phyloP scores from a whole-genome alignment of 768 basidiomycete species.

The Phlegmacium glaucopus region DNA sequence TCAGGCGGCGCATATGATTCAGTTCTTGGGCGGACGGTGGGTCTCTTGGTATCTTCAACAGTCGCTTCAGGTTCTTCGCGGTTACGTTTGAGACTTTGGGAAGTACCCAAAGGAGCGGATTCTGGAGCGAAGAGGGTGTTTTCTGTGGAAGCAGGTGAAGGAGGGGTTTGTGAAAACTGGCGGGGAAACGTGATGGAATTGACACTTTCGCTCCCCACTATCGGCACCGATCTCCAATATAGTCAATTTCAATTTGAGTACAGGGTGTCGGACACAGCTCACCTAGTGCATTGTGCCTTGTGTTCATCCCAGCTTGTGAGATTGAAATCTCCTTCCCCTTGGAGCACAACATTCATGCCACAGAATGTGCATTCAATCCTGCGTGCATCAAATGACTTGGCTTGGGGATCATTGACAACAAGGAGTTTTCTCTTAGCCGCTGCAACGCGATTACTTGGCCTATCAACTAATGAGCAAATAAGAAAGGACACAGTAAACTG shows the following conservation, averaged over 20 bases:
- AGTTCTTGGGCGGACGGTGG: slow-evolving; percentile 49
- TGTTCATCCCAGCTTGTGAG: slow-evolving; percentile 61
- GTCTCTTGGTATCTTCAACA: slow-evolving; percentile 36
- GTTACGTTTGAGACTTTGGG: slow-evolving; percentile 41
- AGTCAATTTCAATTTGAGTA: slow-evolving; percentile 2
- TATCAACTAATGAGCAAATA: slow-evolving; percentile 15
- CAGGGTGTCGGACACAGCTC: slow-evolving; percentile 5
- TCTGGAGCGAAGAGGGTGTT: slow-evolving; percentile 26
- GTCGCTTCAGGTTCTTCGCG: slow-evolving; percentile 36
- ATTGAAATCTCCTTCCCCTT: slow-evolving; percentile 55
- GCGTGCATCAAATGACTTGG: slow-evolving; percentile 40
- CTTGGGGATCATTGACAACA: slow-evolving; percentile 64
- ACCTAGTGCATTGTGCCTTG: slow-evolving; percentile 46
- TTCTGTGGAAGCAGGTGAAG: slow-evolving; percentile 33
- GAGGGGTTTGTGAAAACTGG: slow-evolving; percentile 17
- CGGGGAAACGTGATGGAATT: slow-evolving; percentile 18
- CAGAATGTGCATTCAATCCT: slow-evolving; percentile 54
- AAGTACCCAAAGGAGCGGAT: slow-evolving; percentile 6
- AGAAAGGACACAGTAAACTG: slow-evolving; percentile 2
- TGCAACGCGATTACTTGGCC: slow-evolving; percentile 58
- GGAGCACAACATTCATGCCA: slow-evolving; percentile 38
- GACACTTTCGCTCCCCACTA: slow-evolving; percentile 13
- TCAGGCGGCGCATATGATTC: slow-evolving; percentile 41
- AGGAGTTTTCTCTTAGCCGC: slow-evolving; percentile 58
- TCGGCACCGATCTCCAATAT: slow-evolving; percentile 12